Base-by-base conservation (phyloP, 78 protist genomes). In the Tieghemostelium lacteum region DNA sequence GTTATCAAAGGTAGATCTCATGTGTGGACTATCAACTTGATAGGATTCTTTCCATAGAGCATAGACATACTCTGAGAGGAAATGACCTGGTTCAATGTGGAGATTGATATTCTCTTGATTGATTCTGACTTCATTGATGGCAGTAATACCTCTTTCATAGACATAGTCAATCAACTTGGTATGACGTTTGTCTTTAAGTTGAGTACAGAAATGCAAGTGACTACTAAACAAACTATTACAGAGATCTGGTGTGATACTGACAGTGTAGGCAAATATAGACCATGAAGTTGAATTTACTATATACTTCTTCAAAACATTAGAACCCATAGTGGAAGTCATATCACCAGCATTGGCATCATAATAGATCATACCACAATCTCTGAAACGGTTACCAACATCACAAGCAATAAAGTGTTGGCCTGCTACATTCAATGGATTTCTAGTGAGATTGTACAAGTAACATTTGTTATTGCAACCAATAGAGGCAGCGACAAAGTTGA, bases 321-420 rank as follows among this genome's bases (percentile, higher is more conserved):
- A 20, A 7, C 73, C 75, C 91, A 83, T 83, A 14, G 58, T 42
- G 2, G 24, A 45, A 0, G 66, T 52, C 20, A n/a, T 8, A 29
- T 34, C 73, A 10, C 52, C 52, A 45, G 52, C 6, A 29, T 42
- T 71, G 10, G 10, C 52, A 58, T 28, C 40, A 7, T 45, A 54
- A 55, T 78, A 78, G 19, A 66, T 45, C 80, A 83, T 69, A 55
- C 77, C 91, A 60, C 91, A 83, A 26, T 83, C 91, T 64, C 91
- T 69, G 55, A 83, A 83, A 2, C 57, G 37, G 33, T 71, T 71
- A 20, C 77, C 77, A n/a, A 52, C 39, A 29, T 83, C 91, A 31
- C 71, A 55, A 20, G 91, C 91, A 24, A 78, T 76, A 71, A 60
- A 83, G 6, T 45, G 36, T 70, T 69, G 36, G 24, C 78, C 76